These are phyloP conservation scores for Dissophora ornata DNA, from an alignment of 192 early-diverging fungal genomes.

Conservation along the genomic window DNA sequence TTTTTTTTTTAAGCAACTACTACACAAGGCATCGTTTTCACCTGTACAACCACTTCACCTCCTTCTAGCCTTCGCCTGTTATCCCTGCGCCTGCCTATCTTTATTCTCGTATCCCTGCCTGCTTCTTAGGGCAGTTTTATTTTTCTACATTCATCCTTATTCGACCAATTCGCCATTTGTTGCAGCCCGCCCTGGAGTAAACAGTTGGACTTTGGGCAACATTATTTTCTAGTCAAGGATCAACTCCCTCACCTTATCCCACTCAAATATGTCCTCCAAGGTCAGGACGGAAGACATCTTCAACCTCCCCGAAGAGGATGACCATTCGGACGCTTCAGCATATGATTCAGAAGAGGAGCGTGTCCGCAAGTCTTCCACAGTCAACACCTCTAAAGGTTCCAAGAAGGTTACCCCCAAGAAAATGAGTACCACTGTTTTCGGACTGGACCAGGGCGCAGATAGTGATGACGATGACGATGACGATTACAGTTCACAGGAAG, in stretches of 20 bases:
- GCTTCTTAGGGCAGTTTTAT: no score
- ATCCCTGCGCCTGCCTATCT: no score
- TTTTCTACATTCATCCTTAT: no score
- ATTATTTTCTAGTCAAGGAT: no score
- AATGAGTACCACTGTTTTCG: slow-evolving; percentile 31
- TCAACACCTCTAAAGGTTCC: slow-evolving; percentile 7
- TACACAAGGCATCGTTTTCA: no score
- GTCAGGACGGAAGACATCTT: slow-evolving; percentile 41
- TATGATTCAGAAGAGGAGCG: slow-evolving; percentile 46
- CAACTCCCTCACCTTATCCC: background rate
- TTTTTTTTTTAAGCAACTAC: slow-evolving; percentile 22
- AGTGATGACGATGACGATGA: slow-evolving; percentile 28
- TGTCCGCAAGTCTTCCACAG: background rate
- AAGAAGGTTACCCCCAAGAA: slow-evolving; percentile 14
- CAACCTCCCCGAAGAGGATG: slow-evolving; percentile 37
- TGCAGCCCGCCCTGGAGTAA: no score
- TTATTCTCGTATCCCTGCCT: background rate
- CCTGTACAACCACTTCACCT: no score
- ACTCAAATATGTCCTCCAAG: slow-evolving; percentile 24
- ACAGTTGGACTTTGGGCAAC: no score
- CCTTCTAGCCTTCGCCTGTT: no score
- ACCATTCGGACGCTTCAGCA: slow-evolving; percentile 28
- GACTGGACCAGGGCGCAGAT: slow-evolving; percentile 21
- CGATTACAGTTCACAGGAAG: slow-evolving; percentile 31
- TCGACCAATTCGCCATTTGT: no score